Evolutionary conservation across 2,329 filamentous ascomycete genomes (phyloP).

Genomic region (Aspergillus fumigatus): DNA sequence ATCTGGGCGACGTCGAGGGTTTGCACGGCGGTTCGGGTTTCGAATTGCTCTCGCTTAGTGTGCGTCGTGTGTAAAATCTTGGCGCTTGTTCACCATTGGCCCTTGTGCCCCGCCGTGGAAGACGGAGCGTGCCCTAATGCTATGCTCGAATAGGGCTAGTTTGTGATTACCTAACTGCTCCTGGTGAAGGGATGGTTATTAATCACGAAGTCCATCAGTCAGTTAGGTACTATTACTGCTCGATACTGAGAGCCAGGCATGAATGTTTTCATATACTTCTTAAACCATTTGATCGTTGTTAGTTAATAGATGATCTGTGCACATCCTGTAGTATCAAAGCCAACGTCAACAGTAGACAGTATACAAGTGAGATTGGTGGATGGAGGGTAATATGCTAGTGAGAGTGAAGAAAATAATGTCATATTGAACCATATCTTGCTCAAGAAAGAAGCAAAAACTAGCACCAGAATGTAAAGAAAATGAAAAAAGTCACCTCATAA

Average conservation of each 20-base stretch:
- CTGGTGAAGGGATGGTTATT: too few species aligned
- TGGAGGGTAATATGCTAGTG: neutral
- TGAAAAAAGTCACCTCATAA: conserved; percentile 4
- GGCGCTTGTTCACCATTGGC: conserved; percentile 29
- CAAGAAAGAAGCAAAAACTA: neutral
- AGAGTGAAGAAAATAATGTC: neutral
- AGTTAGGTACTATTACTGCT: too few species aligned
- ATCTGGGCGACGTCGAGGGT: conserved; percentile 24
- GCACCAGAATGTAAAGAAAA: conserved; percentile 1
- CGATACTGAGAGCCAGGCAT: too few species aligned
- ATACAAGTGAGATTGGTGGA: neutral
- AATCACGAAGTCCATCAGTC: too few species aligned
- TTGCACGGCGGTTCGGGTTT: conserved; percentile 20
- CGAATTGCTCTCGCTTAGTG: conserved; percentile 44
- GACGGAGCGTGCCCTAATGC: conserved; percentile 34
- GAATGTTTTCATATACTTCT: too few species aligned
- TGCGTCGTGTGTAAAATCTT: conserved; percentile 41
- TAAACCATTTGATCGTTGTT: too few species aligned
- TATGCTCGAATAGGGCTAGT: conserved; percentile 16
- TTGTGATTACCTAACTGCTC: neutral
- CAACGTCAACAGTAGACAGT: too few species aligned
- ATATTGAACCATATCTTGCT: neutral
- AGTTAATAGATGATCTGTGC: too few species aligned
- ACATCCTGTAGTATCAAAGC: too few species aligned
- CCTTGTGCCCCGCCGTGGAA: conserved; percentile 2